Conservation (phyloP, 2,329 filamentous ascomycete genomes). For the Myotisia sp. region DNA sequence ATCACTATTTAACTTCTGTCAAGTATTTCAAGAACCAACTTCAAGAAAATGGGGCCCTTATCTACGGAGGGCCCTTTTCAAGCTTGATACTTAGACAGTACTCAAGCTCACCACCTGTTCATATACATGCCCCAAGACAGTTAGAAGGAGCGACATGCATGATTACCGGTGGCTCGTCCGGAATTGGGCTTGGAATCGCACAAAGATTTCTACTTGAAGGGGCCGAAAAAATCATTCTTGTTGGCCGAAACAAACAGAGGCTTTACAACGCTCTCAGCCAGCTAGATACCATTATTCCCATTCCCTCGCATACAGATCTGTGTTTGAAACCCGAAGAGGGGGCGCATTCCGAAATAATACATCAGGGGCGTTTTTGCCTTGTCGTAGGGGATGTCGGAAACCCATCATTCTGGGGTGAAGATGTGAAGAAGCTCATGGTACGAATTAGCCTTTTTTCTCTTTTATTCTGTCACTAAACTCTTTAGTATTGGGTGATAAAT, state of each 20-base stretch:
- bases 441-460: conserved; percentile 4
- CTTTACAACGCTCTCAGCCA: conserved; percentile 27
- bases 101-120: not conserved
- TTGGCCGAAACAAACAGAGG: conserved; percentile 42
- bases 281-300: conserved; percentile 8
- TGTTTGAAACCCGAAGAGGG: no score
- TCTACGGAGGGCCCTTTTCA: no score
- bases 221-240: conserved; percentile 42
- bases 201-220: conserved; percentile 49
- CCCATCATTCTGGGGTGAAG: conserved; percentile 17
- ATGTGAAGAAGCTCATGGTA: conserved; percentile 29
- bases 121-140: conserved; percentile 10
- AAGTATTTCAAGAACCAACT: no score
- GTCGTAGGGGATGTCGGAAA: conserved; percentile 25
- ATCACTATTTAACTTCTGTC: no score
- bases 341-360: conserved; percentile 2
- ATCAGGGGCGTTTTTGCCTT: conserved; percentile 6
- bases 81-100: not conserved
- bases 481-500: not conserved
- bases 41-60: no score
- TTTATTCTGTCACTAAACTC: conserved; percentile 5
- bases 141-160: conserved; percentile 32
- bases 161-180: conserved; percentile 56
- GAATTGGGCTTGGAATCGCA: conserved; percentile 57
- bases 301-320: no score